Conservation (phyloP, 306 rosid species). For the Senna tora region DNA sequence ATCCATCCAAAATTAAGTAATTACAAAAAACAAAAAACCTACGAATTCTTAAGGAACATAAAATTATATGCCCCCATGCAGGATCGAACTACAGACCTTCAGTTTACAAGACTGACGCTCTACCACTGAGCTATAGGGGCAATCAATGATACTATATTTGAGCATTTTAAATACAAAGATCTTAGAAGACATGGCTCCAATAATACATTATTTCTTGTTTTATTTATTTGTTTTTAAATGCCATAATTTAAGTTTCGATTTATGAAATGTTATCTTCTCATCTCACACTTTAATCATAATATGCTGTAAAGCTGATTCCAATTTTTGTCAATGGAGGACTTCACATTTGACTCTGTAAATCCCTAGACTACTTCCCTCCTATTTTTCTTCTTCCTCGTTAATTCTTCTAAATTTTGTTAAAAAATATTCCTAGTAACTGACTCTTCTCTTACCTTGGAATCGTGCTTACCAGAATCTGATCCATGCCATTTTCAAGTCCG, state of each 20-base stretch:
- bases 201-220: too few relatives aligned
- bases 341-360: slow-evolving; percentile 59
- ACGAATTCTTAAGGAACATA: too few relatives aligned
- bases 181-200: too few relatives aligned
- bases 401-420: not conserved
- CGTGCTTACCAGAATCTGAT: slow-evolving; percentile 58
- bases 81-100: slow-evolving; percentile 64
- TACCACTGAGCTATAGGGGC: slow-evolving; percentile 66
- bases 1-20: too few relatives aligned
- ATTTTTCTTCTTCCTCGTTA: not conserved
- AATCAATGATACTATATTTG: too few relatives aligned
- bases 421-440: not conserved
- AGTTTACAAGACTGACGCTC: slow-evolving; percentile 65
- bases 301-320: too few relatives aligned
- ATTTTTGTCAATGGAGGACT: slow-evolving; percentile 56
- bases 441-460: not conserved
- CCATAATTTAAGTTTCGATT: too few relatives aligned
- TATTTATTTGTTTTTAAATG: too few relatives aligned
- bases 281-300: too few relatives aligned
- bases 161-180: too few relatives aligned
- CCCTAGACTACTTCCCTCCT: slow-evolving; percentile 18
- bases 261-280: too few relatives aligned
- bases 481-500: slow-evolving; percentile 74
- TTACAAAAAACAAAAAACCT: too few relatives aligned
- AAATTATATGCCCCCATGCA: slow-evolving; percentile 47